Conservation (phyloP, 192 early-diverging fungal species). For the Linnemannia zychae region DNA sequence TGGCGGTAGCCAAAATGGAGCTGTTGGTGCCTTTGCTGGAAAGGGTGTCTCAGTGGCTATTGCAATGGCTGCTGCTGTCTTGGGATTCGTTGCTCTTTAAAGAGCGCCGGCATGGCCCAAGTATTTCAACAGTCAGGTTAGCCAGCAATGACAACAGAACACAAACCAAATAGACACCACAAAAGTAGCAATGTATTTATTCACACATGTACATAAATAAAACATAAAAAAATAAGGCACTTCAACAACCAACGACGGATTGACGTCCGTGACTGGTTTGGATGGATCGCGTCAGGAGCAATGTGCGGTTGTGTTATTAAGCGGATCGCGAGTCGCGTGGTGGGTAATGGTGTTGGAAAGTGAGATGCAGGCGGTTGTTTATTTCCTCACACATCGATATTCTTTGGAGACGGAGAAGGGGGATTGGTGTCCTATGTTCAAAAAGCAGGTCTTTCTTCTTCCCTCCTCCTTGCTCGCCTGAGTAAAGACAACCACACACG, state of each 20-base stretch:
- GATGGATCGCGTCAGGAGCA: no score
- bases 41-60: not conserved
- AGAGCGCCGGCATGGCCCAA: not conserved
- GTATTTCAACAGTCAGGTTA: no score
- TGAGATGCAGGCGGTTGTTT: no score
- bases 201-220: not conserved
- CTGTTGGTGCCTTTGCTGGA: not conserved
- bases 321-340: no score
- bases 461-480: not conserved
- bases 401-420: not conserved
- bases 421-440: not conserved
- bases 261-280: not conserved
- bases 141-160: not conserved
- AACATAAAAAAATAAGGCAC: not conserved
- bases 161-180: not conserved
- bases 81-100: constrained; percentile 3
- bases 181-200: not conserved
- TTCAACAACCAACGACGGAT: not conserved
- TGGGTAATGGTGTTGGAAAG: no score
- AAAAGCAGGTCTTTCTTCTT: not conserved
- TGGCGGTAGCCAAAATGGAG: constrained; percentile 3
- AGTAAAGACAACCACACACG: not conserved
- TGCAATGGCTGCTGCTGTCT: not conserved
- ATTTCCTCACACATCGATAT: not conserved
- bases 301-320: no score